Conservation (phyloP, 176 grass and related monocot species). For the Otatea glauca region DNA sequence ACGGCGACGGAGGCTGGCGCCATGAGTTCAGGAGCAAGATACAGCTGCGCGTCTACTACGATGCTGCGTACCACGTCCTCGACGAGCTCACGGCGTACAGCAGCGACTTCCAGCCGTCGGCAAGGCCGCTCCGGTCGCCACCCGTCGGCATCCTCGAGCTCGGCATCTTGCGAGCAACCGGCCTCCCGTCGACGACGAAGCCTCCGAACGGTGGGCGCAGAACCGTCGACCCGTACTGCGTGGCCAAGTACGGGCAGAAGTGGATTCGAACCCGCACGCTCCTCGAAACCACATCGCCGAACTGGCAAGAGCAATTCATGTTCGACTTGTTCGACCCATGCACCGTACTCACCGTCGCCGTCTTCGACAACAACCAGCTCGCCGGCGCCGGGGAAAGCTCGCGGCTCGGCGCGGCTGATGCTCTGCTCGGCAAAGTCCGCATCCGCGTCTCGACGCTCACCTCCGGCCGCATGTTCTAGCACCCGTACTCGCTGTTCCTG, state of each 20-base stretch:
- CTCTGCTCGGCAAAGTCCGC: slow-evolving; percentile 40
- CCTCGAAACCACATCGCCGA: background rate
- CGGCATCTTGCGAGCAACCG: background rate
- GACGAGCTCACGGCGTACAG: slow-evolving; percentile 40
- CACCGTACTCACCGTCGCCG: slow-evolving; percentile 61
- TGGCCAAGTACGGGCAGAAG: slow-evolving; percentile 91
- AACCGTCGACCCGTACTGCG: slow-evolving; percentile 56
- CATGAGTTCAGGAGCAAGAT: slow-evolving; percentile 44
- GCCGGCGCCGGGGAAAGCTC: background rate
- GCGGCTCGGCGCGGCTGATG: background rate
- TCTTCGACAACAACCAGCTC: slow-evolving; percentile 46
- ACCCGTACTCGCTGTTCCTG: slow-evolving; percentile 22
- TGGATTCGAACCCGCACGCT: slow-evolving; percentile 60
- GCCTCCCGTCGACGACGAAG: slow-evolving; percentile 2
- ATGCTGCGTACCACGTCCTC: slow-evolving; percentile 47
- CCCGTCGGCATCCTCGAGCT: slow-evolving; percentile 8
- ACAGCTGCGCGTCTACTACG: slow-evolving; percentile 48
- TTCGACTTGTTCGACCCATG: slow-evolving; percentile 56
- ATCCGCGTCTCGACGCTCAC: slow-evolving; percentile 48
- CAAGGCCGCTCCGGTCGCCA: slow-evolving; percentile 10
- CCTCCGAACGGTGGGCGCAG: slow-evolving; percentile 9
- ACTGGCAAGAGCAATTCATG: slow-evolving; percentile 55
- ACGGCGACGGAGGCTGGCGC: background rate
- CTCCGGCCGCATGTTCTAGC: slow-evolving; percentile 11
- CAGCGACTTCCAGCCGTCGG: slow-evolving; percentile 49